Evolutionary conservation across 2,329 filamentous ascomycete species (phyloP), one percentile per base, ranked within the genome.

Genomic region (Magnaporthales sp.): DNA sequence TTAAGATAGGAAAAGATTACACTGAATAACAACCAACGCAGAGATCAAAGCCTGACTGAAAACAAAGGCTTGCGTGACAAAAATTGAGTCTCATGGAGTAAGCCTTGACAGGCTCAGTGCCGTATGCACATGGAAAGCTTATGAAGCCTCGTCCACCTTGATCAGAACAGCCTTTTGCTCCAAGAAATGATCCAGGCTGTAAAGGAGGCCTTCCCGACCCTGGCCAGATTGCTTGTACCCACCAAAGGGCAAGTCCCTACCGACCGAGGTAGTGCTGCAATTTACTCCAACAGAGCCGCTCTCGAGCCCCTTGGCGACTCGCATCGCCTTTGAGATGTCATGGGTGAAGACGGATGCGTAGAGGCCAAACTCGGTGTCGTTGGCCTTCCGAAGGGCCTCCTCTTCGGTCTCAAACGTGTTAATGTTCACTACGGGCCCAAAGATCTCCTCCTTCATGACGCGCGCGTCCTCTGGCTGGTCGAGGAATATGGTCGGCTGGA

Each of bases 201-300:
- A 67, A 27, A 76, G 62, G 62, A 72, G 71, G 19, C 75, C 76
- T 70, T 78, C 76, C 2, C 77, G 70, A 19, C 75, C 76, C 67
- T 73, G 70, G 1, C 77, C 77, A 66, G 76, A 78, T 66, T 70
- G 71, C 70, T 80, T 80, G 68, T 74, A 77, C 4, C 79, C 78
- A 58, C 78, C 78, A 69, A 80, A 79, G 0, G 78, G 76, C 72
- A 75, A 72, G 67, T 79, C 77, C 66, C 69, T 74, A 1, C 71
- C 72, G 22, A 19, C 22, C 0, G 72, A 74, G 1, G 77, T 77
- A 66, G 74, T 76, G 2, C 77, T 78, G 67, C 70, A 71, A 68
- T 86, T 86, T 69, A 86, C 80, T 75, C 82, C 84, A 3, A 85
- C 82, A 77, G 83, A 83, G 13, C 84, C 84, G 27, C 80, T 79